Evolutionary conservation across 345 rosid species (phyloP), one percentile per base, ranked within the genome.

Genomic region (Lepidium aucheri): DNA sequence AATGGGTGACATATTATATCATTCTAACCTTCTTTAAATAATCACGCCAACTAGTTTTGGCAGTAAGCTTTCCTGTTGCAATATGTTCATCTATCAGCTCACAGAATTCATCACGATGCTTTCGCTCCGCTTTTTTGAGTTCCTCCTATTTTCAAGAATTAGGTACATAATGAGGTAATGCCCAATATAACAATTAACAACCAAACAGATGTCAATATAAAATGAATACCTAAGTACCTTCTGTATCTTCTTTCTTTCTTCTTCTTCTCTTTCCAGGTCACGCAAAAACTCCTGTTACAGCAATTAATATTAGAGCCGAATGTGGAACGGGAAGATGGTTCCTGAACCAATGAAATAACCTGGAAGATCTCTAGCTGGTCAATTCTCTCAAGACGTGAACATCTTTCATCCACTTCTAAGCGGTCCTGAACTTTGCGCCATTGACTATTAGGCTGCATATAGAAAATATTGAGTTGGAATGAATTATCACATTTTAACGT

Each of bases 341-440:
- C 22, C n/a, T 14, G 6, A 28, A 53, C 61, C 52, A 54, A 74
- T 43, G 18, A 46, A 39, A 20, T 39, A 32, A 94, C 97, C 95
- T 94, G 97, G 77, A 90, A 94, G 69, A 84, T 85, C 72, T 88
- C 88, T 74, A 94, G 67, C 50, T 92, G 96, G 26, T 94, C 96
- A 20, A 90, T 83, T 76, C 85, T 94, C 71, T 88, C 99, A 65
- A 94, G 96, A 50, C 88, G 79, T 34, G 81, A 84, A 76, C 99
- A 94, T 73, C 97, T 83, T 74, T 85, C 97, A 78, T 90, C 96
- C 46, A 84, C 81, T 84, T 86, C 99, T 78, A 94, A 80, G 41
- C 85, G 91, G 50, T 86, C 91, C 73, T 94, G 97, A 79, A 94
- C 88, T 81, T 94, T 94, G 64, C 97, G 86, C 99, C 99, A 94